A percentile compares a stretch with the other conserved stretches of the same genome.
Conservation (phyloP, 2,329 filamentous ascomycete species). For the Pseudocercospora pini-densiflorae region DNA sequence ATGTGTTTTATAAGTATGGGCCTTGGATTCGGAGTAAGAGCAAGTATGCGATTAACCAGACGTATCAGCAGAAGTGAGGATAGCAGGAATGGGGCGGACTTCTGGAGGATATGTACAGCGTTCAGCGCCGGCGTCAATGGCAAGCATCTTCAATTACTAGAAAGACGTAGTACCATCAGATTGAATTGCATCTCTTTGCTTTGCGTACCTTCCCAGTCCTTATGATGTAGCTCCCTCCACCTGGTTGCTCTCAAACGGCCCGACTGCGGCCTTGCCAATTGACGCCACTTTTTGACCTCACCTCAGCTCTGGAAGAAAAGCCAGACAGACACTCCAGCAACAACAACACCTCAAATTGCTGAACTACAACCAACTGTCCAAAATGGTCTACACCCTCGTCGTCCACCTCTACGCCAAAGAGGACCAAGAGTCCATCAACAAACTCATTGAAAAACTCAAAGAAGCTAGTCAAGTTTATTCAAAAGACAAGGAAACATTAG, state of each 20-base stretch:
- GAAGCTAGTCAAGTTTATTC: constrained; percentile 75
- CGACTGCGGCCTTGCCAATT: constrained; percentile 3
- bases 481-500: constrained; percentile 68
- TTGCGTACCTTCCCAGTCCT: background rate
- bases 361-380: constrained; percentile 1
- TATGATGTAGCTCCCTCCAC: constrained; percentile 1
- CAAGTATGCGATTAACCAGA: constrained; percentile 38
- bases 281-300: constrained; percentile 9
- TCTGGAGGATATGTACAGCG: no score
- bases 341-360: background rate
- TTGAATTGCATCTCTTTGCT: no score
- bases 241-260: constrained; percentile 1
- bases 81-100: no score
- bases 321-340: background rate
- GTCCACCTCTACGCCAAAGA: constrained; percentile 73
- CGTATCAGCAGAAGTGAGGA: background rate
- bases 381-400: constrained; percentile 63
- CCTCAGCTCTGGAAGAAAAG: background rate
- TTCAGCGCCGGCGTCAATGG: background rate
- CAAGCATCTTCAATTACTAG: background rate
- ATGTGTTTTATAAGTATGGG: constrained; percentile 24
- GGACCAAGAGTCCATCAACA: constrained; percentile 65
- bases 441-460: constrained; percentile 72
- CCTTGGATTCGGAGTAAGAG: constrained; percentile 34
- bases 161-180: background rate